A percentile compares a stretch with the other conserved stretches of the same genome.
phyloP scores from a whole-genome alignment of 1,139 yeast species.

The Kurtzmaniella quercitrusa region DNA sequence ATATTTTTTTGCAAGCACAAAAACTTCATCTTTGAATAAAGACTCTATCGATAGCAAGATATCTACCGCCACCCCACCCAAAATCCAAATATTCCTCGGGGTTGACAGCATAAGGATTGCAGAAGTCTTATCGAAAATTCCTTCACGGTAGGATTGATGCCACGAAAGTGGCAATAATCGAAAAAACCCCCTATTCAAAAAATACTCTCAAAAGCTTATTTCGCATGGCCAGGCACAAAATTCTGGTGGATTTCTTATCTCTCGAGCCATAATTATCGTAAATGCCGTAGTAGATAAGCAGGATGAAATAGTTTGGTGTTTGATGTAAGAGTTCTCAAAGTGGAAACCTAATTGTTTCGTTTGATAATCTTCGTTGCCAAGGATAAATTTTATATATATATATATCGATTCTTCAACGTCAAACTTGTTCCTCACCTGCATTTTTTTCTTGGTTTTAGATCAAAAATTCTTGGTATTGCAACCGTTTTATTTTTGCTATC shows the following conservation, averaged over 20 bases:
- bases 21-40: no score
- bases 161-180: neutral
- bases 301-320: neutral
- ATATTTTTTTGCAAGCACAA: neutral
- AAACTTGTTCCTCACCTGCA: neutral
- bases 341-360: no score
- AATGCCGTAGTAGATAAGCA: neutral
- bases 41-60: neutral
- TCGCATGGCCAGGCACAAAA: neutral
- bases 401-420: neutral
- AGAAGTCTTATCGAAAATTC: neutral
- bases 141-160: no score
- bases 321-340: no score
- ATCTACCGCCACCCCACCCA: neutral
- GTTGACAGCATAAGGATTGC: no score
- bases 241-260: neutral
- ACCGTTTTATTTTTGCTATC: neutral
- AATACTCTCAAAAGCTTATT: neutral
- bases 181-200: neutral
- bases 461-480: constrained; percentile 1
- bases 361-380: no score
- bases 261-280: neutral
- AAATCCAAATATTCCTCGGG: neutral
- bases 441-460: neutral
- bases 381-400: neutral